Conservation (phyloP, 2,329 filamentous ascomycete species). For the Metarhizium brunneum region DNA sequence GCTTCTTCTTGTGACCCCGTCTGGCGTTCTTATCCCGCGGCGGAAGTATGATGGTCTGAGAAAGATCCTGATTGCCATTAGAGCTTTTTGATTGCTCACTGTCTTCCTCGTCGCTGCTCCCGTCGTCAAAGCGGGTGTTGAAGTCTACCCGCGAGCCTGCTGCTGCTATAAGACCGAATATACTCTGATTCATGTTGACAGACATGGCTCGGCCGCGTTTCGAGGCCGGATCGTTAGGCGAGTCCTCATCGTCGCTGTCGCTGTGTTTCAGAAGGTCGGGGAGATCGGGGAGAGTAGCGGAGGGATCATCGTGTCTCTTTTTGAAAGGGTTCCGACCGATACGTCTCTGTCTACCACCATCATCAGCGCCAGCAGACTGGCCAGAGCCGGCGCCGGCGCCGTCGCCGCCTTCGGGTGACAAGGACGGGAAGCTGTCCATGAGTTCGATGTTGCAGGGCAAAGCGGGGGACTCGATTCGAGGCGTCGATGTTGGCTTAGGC, state of each 20-base stretch:
- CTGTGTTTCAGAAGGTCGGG: slow-evolving; percentile 43
- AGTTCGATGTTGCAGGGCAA: background rate
- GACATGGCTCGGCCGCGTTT: slow-evolving; percentile 39
- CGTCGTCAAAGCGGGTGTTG: slow-evolving; percentile 66
- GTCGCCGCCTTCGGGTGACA: slow-evolving; percentile 1
- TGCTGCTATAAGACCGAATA: slow-evolving; percentile 86
- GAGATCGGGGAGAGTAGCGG: slow-evolving; percentile 30
- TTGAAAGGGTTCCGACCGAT: slow-evolving; percentile 35
- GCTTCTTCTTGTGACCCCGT: slow-evolving; percentile 42
- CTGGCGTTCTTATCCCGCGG: slow-evolving; percentile 21
- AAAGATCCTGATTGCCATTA: slow-evolving; percentile 35
- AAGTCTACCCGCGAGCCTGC: slow-evolving; percentile 78
- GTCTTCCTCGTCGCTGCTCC: slow-evolving; percentile 77
- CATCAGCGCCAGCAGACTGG: slow-evolving; percentile 15
- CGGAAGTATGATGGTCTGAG: slow-evolving; percentile 33
- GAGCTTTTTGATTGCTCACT: slow-evolving; percentile 30
- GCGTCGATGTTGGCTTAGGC: background rate
- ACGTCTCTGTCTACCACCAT: slow-evolving; percentile 28
- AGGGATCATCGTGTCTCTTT: slow-evolving; percentile 29
- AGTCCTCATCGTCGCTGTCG: slow-evolving; percentile 40
- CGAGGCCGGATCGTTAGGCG: slow-evolving; percentile 27
- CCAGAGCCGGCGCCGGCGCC: background rate
- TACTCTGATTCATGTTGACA: slow-evolving; percentile 83
- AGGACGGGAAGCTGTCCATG: slow-evolving; percentile 3
- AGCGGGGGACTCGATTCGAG: background rate